Evolutionary conservation across 2,329 filamentous ascomycete species (phyloP), one percentile per base, ranked within the genome.

Genomic region (Knoxdaviesia capensis): DNA sequence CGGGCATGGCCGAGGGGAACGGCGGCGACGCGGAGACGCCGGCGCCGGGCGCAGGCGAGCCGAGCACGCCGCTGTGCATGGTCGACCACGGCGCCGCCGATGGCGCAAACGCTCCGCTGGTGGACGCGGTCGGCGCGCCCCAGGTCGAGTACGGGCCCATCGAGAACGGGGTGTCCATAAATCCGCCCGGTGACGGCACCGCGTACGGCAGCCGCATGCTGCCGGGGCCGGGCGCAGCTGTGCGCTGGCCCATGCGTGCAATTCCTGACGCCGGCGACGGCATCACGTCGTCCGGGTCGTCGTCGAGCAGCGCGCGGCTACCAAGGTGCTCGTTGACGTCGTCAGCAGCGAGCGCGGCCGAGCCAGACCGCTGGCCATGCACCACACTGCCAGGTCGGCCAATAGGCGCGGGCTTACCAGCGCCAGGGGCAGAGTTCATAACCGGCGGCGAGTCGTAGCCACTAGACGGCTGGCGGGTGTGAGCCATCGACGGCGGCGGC

Each of bases 321-420:
- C 90, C 90, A 30, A 98, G 68, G 51, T 90, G 86, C 46, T 79
- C 73, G 47, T 77, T 80, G 43, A 83, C 74, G 43, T 88, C 84
- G 20, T 85, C 63, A 43, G 79, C 76, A 31, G 64, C 60, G 30
- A 68, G 65, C n/a, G n/a, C 30, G 30, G 34, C 39, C 28, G 39
- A 32, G 10, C 34, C 30, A 39, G 51, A 52, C 40, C 62, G 61
- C 38, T 66, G 66, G 9, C 69, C 69, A 39, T 71, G 66, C 10
- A 67, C 68, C 29, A 73, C 74, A 55, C 86, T 94, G 10, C 78
- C 77, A 1, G 90, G 88, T 33, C 86, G 74, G 47, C 88, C 84
- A 48, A 96, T 94, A 1, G 88, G 88, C 29, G 82, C 74, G 30
- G 87, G 88, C 42, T 88, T 1, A 83, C 82, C 47, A 85, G 78